Conservation (phyloP, 768 basidiomycete genomes). For the Rubroboletus pulcherrimus region DNA sequence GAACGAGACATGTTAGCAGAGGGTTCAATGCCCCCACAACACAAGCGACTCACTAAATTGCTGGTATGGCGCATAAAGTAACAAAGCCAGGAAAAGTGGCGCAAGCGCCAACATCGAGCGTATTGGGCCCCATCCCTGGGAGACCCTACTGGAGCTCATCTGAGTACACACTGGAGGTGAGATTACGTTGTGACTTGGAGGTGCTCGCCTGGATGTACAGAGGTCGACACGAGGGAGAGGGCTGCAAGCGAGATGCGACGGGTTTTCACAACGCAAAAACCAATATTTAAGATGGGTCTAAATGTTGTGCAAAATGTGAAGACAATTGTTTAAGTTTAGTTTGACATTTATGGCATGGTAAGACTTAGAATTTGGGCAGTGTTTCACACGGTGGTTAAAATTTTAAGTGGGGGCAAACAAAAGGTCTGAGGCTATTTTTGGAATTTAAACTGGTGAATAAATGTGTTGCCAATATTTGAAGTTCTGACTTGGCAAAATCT, state of each 20-base stretch:
- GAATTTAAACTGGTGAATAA: too few species aligned
- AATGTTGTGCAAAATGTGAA: too few species aligned
- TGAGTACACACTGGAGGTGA: not conserved
- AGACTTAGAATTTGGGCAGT: too few species aligned
- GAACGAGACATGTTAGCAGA: constrained; percentile 3
- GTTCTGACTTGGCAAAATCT: too few species aligned
- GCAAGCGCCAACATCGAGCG: constrained; percentile 53
- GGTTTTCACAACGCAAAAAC: too few species aligned
- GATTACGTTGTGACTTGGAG: not conserved
- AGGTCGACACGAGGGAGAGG: not conserved
- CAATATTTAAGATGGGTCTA: too few species aligned
- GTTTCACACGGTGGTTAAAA: too few species aligned
- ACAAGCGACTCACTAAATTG: constrained; percentile 39
- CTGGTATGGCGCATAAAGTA: constrained; percentile 45
- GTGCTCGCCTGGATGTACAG: not conserved
- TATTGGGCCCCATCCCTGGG: constrained; percentile 51
- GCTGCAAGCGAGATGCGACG: not conserved
- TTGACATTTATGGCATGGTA: too few species aligned
- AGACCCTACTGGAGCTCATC: constrained; percentile 4
- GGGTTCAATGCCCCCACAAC: not conserved
- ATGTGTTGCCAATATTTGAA: too few species aligned
- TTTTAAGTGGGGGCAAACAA: too few species aligned
- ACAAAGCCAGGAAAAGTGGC: constrained; percentile 51
- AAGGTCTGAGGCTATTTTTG: too few species aligned
- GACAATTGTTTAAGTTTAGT: too few species aligned